A percentile compares a stretch with the other conserved stretches of the same genome.
Conservation (phyloP, 2,329 filamentous ascomycete species). For the Claviceps pusilla region DNA sequence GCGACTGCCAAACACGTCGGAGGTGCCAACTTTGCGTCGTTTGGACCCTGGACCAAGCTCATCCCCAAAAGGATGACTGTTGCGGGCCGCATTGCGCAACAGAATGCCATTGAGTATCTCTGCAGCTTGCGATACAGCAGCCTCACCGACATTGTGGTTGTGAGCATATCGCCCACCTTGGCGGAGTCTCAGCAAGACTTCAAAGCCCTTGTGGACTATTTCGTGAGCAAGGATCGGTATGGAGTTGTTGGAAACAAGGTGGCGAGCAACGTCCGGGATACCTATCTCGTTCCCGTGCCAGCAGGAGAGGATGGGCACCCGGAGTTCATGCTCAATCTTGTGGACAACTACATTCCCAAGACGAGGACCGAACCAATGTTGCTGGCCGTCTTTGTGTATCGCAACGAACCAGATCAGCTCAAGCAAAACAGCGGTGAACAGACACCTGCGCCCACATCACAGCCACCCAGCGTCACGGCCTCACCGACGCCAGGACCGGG, state of each 20-base stretch:
- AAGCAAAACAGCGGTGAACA: constrained; percentile 15
- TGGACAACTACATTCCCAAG: constrained; percentile 64
- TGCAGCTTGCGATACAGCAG: constrained; percentile 71
- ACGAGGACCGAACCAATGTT: constrained; percentile 61
- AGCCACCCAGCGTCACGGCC: constrained; percentile 6
- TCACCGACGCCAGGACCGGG: constrained; percentile 22
- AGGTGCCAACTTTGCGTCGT: constrained; percentile 58
- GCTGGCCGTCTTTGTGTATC: constrained; percentile 72
- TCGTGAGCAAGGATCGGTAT: constrained; percentile 65
- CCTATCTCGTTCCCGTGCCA: constrained; percentile 78
- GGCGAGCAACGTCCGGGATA: constrained; percentile 65
- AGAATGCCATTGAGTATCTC: constrained; percentile 79
- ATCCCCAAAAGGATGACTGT: constrained; percentile 57
- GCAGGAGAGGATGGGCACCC: constrained; percentile 57
- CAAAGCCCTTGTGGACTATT: constrained; percentile 72
- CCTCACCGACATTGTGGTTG: constrained; percentile 70
- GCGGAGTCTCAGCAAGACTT: constrained; percentile 49
- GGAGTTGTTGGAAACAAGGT: constrained; percentile 72
- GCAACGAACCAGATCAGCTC: constrained; percentile 36
- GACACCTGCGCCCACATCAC: constrained; percentile 6
- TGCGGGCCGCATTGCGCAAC: constrained; percentile 65
- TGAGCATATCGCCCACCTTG: constrained; percentile 53
- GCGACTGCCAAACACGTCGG: constrained; percentile 72
- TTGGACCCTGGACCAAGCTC: constrained; percentile 56
- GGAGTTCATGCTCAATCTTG: constrained; percentile 77